Evolutionary conservation across 2,329 filamentous ascomycete genomes (phyloP).

Genomic region (Epicoccum sorghinum): DNA sequence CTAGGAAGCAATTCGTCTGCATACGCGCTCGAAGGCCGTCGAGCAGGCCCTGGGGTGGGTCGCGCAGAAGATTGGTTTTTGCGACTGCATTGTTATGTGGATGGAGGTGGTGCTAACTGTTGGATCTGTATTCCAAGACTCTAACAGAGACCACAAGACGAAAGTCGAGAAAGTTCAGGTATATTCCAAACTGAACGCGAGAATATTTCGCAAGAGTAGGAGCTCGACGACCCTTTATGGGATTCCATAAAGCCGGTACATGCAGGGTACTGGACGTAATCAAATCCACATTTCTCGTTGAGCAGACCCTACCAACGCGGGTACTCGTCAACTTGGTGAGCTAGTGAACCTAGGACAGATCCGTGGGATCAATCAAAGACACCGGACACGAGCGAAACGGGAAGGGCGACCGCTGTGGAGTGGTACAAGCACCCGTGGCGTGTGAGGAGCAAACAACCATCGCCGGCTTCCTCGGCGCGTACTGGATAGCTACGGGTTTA

Average conservation of each 20-base stretch:
- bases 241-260: conserved; percentile 2
- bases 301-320: conserved; percentile 22
- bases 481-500: conserved; percentile 6
- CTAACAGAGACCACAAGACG: conserved; percentile 12
- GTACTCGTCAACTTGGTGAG: conserved; percentile 19
- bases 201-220: conserved; percentile 26
- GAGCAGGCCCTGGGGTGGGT: conserved; percentile 96
- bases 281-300: conserved; percentile 39
- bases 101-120: conserved; percentile 17
- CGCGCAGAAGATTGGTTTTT: conserved; percentile 84
- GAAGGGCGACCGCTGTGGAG: conserved; percentile 10
- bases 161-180: conserved; percentile 28
- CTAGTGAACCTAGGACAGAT: conserved; percentile 26
- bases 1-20: conserved; percentile 27
- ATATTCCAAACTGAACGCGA: conserved; percentile 35
- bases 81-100: conserved; percentile 59
- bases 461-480: conserved; percentile 14
- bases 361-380: conserved; percentile 19
- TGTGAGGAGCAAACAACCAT: conserved; percentile 8
- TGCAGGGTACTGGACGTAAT: conserved; percentile 20
- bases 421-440: conserved; percentile 15
- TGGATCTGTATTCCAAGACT: conserved; percentile 36
- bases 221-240: conserved; percentile 36
- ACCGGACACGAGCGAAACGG: conserved; percentile 11
- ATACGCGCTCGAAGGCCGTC: conserved; percentile 93